phyloP scores from a whole-genome alignment of 1,139 yeast genomes.

The Zygosaccharomyces pseudobailii region DNA sequence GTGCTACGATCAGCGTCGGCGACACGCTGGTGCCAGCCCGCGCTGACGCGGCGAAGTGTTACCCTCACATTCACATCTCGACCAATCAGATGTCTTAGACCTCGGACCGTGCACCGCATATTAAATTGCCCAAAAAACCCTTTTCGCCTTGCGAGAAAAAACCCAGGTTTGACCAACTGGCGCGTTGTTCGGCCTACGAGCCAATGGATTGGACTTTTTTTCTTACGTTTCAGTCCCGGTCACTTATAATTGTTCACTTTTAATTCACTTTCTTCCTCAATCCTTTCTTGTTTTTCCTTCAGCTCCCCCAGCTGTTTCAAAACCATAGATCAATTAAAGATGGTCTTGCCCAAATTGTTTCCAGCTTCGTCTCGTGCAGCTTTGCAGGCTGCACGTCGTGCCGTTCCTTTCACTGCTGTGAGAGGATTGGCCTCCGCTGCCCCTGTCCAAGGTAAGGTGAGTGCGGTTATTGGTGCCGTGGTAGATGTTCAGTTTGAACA shows the following conservation, averaged over 20 bases:
- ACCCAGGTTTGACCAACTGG: not conserved
- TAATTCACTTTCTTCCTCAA: not conserved
- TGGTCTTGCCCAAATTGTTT: slow-evolving; percentile 19
- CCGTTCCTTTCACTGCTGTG: slow-evolving; percentile 54
- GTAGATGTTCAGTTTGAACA: slow-evolving; percentile 99
- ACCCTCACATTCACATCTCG: not conserved
- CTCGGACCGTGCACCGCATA: not conserved
- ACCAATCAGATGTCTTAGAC: slow-evolving; percentile 3
- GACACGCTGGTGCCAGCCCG: not conserved
- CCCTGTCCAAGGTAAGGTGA: slow-evolving; percentile 73
- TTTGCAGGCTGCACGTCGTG: slow-evolving; percentile 84
- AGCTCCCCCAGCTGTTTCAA: slow-evolving; percentile 47
- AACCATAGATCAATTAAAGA: slow-evolving; percentile 33
- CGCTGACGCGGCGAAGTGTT: not conserved
- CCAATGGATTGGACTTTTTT: not conserved
- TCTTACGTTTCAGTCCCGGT: not conserved
- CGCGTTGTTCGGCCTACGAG: not conserved
- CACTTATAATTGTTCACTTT: not conserved
- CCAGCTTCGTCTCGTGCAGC: slow-evolving; percentile 88
- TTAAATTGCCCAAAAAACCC: not conserved
- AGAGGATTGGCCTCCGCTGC: slow-evolving; percentile 90
- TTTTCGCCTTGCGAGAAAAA: not conserved
- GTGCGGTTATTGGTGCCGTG: slow-evolving; percentile 99
- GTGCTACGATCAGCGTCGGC: too few species aligned
- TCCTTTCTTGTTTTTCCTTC: slow-evolving; percentile 35